Conservation (phyloP, 2,329 filamentous ascomycete species). For the Fusarium vanettenii region DNA sequence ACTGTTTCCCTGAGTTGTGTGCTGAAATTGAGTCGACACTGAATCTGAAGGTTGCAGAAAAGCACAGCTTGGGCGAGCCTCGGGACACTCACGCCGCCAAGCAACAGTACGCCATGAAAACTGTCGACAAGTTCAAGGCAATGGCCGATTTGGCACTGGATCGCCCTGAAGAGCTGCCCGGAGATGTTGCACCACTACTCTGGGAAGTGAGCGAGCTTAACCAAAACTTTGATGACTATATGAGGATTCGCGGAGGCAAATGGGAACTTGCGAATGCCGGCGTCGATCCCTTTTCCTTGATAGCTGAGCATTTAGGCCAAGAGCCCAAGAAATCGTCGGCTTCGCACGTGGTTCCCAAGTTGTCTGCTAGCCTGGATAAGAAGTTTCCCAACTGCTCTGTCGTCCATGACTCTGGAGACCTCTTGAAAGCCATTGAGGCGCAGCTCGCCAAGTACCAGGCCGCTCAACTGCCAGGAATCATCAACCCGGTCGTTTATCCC, state of each 20-base stretch:
- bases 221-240: constrained; percentile 41
- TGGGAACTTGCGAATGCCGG: constrained; percentile 43
- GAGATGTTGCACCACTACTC: constrained; percentile 39
- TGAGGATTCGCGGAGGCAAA: constrained; percentile 42
- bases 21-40: constrained; percentile 38
- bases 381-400: constrained; percentile 8
- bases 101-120: constrained; percentile 39
- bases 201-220: constrained; percentile 33
- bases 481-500: constrained; percentile 47
- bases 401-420: not conserved
- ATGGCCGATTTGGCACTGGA: constrained; percentile 35
- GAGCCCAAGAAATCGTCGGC: not conserved
- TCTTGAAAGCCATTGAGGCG: constrained; percentile 35
- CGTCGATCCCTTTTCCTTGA: constrained; percentile 19
- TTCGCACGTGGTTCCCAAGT: not conserved
- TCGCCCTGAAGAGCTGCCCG: constrained; percentile 37
- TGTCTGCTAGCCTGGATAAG: not conserved
- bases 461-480: constrained; percentile 47
- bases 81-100: constrained; percentile 38
- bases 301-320: not conserved
- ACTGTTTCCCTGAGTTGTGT: constrained; percentile 47
- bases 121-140: constrained; percentile 41
- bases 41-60: constrained; percentile 10
- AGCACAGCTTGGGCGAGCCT: constrained; percentile 39
- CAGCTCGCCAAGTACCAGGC: constrained; percentile 44